Base-by-base conservation (phyloP, 257 asterid genomes). In the Capsicum chinense region DNA sequence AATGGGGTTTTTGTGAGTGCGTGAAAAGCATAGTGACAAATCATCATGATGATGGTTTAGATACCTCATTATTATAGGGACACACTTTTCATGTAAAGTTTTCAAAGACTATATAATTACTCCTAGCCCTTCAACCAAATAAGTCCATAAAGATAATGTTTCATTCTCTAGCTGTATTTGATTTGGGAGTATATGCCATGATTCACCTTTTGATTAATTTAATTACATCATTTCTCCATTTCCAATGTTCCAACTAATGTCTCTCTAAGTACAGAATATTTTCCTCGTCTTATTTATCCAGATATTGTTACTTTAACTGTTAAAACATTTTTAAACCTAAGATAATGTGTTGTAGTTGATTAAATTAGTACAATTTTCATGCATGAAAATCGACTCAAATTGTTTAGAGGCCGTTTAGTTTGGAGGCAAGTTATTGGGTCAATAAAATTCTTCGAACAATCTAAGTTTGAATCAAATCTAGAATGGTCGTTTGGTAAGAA, bases 21-120 rank as follows among this genome's bases (percentile, higher is more conserved):
- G 84, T 84, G 92, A 83, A 79, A 79, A 86, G 86, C 80, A 88
- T 84, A 84, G 90, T 79, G 86, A 69, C 79, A 87, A 66, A 83
- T 79, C 47, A 33, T 81, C 39, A 33, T 83, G 85, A 33, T 83
- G 85, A 81, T 86, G 85, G 85, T 83, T 70, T 87, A 87, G 87
- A 71, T 59, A 50, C 85, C 69, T 86, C 81, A 84, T 86, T 66
- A 82, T 82, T 86, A 74, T 4, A 81, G 10, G 35, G 50, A 15
- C 66, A 83, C 83, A 84, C 79, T 82, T 85, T 58, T 83, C 79
- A 63, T 52, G 14, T 52, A 52, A 76, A 76, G 21, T 26, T 68
- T 44, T 76, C 63, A 76, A 76, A 76, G 12, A 76, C 13, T 19
- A 74, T 48, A 19, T 12, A 48, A 67, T 74, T 73, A 2, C 19